Evolutionary conservation across 805 yeast genomes (phyloP).

Genomic region (Metschnikowia chrysomelidarum): DNA sequence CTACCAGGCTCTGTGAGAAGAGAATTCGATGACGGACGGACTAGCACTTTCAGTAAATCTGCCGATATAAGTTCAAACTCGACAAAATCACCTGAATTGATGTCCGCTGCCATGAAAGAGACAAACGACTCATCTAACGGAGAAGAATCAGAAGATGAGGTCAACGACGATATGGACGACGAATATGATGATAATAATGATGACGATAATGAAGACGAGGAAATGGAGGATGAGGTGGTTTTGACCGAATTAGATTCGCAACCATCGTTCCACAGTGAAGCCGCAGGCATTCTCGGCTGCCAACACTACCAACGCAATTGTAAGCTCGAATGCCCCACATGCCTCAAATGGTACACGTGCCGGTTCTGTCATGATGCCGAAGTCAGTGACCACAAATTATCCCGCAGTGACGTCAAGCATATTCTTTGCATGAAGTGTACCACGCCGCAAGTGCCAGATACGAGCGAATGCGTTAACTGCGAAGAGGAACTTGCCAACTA

Average conservation of each 20-base stretch:
- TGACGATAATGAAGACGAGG: constrained; percentile 13
- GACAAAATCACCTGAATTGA: too few species aligned
- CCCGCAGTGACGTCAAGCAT: constrained; percentile 57
- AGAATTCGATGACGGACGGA: too few species aligned
- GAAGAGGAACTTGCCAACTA: constrained; percentile 66
- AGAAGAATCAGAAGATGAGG: too few species aligned
- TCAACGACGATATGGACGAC: too few species aligned
- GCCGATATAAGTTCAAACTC: too few species aligned
- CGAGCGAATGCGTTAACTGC: constrained; percentile 67
- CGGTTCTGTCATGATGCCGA: constrained; percentile 81
- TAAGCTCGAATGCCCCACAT: constrained; percentile 75
- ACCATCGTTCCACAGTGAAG: constrained; percentile 48
- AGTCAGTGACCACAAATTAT: constrained; percentile 53
- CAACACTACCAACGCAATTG: constrained; percentile 80
- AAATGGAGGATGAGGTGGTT: constrained; percentile 41
- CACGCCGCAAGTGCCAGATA: constrained; percentile 69
- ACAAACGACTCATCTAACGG: too few species aligned
- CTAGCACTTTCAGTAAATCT: too few species aligned
- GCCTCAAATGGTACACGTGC: constrained; percentile 76
- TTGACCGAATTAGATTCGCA: constrained; percentile 46
- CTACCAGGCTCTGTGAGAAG: too few species aligned
- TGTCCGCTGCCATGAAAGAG: too few species aligned
- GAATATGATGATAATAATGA: background rate
- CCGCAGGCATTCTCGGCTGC: constrained; percentile 63
- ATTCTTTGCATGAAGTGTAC: constrained; percentile 81